These are phyloP conservation scores for Solanum corneliomulleri DNA, from an alignment of 257 asterid species.

Conservation along the genomic window DNA sequence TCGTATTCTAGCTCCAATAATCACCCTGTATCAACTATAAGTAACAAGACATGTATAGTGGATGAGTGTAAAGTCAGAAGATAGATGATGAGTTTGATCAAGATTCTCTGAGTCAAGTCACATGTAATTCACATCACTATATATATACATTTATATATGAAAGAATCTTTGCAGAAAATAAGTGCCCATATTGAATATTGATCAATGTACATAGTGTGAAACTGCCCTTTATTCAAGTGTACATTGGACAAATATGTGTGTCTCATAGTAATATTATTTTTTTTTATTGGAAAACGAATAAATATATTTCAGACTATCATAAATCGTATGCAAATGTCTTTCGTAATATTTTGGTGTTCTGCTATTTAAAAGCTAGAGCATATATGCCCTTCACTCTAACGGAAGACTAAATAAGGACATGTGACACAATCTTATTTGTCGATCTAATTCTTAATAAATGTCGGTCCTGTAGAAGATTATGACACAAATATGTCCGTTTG, in stretches of 20 bases:
- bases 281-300: too few relatives aligned
- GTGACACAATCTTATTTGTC: too few relatives aligned
- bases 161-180: background rate
- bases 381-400: too few relatives aligned
- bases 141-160: too few relatives aligned
- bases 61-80: background rate
- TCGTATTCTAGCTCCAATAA: background rate
- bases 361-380: too few relatives aligned
- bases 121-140: background rate
- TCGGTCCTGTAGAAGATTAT: too few relatives aligned
- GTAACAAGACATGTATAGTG: background rate
- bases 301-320: too few relatives aligned
- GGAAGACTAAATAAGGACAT: too few relatives aligned
- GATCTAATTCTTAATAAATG: too few relatives aligned
- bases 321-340: too few relatives aligned
- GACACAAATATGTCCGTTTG: too few relatives aligned
- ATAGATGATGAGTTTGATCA: background rate
- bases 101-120: background rate
- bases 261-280: background rate
- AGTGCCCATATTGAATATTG: background rate
- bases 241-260: background rate
- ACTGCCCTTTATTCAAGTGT: background rate
- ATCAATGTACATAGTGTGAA: background rate
- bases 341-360: too few relatives aligned
- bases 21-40: background rate